Base-by-base conservation (phyloP, 306 rosid genomes). In the Abrus pulchellus region DNA sequence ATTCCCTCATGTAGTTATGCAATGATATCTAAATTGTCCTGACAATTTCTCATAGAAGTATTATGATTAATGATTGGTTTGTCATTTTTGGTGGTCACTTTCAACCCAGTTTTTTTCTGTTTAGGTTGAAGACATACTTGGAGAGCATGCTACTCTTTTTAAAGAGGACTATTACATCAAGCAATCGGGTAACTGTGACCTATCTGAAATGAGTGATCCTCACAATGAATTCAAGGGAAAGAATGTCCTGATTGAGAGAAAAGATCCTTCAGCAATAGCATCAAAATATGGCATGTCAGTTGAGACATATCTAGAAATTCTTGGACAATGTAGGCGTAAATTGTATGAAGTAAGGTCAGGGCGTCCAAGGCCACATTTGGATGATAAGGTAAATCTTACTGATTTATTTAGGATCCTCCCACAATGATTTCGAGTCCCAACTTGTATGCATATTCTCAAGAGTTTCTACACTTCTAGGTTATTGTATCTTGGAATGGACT, bases 401-500 rank as follows among this genome's bases (percentile, higher is more conserved):
- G 28, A 44, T 59, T 71, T 78, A 36, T 79, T 2, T 50, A 44
- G 32, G 68, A 45, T 33, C 30, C 44, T 12, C 48, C 49, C 43
- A 78, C 54, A 47, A 41, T 34, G 50, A 45, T 68, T 55, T 66
- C 38, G 64, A 50, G 50, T 64, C 80, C 56, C 2, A 70, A 52
- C 14, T 73, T 78, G 72, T 33, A 30, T 49, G 55, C 12, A 57
- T 28, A 64, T 9, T 77, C 83, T 80, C 68, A 79, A 83, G 84
- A 79, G 32, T 75, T 74, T 33, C 5, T 68, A n/a, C 82, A 72
- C 80, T 72, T 69, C 38, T 88, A 94, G 99, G 99, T 94, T 47
- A 94, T 94, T 73, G 99, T 93, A 33, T 89, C 99, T 5, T 94
- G 97, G 99, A 94, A 94, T 85, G 99, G 99, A 68, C 86, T 94